Evolutionary conservation across 371 early-diverging fungal genomes (phyloP), one percentile per base, ranked within the genome.

Genomic region (Mucor irregularis): DNA sequence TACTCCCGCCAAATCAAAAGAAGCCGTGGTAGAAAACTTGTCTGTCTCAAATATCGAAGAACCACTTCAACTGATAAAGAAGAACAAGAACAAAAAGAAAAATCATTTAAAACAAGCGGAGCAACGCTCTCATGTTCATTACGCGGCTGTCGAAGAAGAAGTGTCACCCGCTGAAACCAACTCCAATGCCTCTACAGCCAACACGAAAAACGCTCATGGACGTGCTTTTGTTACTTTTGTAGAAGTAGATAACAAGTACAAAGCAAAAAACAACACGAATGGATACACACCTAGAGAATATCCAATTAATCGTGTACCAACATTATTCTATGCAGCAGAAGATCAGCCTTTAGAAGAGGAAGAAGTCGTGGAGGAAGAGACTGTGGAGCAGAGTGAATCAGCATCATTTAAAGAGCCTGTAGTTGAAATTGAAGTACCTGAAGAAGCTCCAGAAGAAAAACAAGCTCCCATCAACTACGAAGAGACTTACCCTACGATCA

Each of bases 281-380:
- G 44, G 14, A 16, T 14, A 45, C 26, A 4, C 10, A 11, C 9
- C 11, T 5, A 16, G 22, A 24, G 25, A 56, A 33, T 57, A 53
- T 26, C 63, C 63, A 22, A 53, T 62, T n/a, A 53, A 62, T 25
- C 25, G 22, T 22, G 35, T 57, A 9, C 53, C 63, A 21, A 57
- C 42, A 2, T 19, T 63, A 3, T 63, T 63, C 31, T 63, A 63
- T 49, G 64, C 64, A 28, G n/a, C n/a, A n/a, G n/a, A n/a, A n/a
- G 26, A 58, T 17, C 28, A 54, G 6, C 22, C 46, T 10, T 22
- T 16, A 17, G 29, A 39, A 17, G 22, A 47, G 26, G 17, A 33
- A 0, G 38, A 24, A 5, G 11, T 29, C 2, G 38, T 17, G 11
- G 5, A 49, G 4, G 17, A 14, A 13, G 10, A 31, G 19, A 16